phyloP scores from a whole-genome alignment of 345 rosid species.

The Raphanus raphanistrum region DNA sequence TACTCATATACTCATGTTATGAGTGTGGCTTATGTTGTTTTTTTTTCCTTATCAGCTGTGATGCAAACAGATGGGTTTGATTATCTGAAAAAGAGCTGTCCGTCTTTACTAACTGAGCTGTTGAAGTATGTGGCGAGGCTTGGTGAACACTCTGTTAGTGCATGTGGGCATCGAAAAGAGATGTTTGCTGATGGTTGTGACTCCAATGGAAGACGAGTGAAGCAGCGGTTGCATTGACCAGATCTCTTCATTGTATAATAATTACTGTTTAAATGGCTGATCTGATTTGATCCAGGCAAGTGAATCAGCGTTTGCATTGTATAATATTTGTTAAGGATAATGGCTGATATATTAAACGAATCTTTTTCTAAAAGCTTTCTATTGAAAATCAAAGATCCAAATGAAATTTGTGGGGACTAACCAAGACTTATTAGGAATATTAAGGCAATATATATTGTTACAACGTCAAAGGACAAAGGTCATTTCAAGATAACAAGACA shows the following conservation, averaged over 20 bases:
- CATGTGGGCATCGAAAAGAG: conserved; percentile 47
- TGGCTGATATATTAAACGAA: background rate
- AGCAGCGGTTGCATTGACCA: conserved; percentile 54
- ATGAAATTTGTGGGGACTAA: background rate
- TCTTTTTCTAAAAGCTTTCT: background rate
- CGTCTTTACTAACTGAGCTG: conserved; percentile 56
- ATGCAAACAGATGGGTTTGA: conserved; percentile 80
- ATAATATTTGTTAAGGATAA: background rate
- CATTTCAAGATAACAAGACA: background rate
- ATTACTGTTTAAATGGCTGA: background rate
- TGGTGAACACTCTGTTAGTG: conserved; percentile 52
- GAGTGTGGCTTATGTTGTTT: background rate
- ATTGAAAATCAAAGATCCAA: background rate
- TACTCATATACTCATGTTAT: background rate
- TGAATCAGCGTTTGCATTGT: background rate
- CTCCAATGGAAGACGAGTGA: conserved; percentile 63
- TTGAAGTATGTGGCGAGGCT: conserved; percentile 54
- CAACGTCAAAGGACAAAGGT: background rate
- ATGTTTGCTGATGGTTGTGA: conserved; percentile 54
- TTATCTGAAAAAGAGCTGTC: conserved; percentile 60
- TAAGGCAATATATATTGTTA: background rate
- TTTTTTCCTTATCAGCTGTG: conserved; percentile 49
- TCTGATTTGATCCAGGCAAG: background rate
- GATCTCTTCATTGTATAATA: background rate
- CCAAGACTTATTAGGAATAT: background rate